phyloP scores from a whole-genome alignment of 2,329 filamentous ascomycete genomes.

The Phyllosticta ampelicida region DNA sequence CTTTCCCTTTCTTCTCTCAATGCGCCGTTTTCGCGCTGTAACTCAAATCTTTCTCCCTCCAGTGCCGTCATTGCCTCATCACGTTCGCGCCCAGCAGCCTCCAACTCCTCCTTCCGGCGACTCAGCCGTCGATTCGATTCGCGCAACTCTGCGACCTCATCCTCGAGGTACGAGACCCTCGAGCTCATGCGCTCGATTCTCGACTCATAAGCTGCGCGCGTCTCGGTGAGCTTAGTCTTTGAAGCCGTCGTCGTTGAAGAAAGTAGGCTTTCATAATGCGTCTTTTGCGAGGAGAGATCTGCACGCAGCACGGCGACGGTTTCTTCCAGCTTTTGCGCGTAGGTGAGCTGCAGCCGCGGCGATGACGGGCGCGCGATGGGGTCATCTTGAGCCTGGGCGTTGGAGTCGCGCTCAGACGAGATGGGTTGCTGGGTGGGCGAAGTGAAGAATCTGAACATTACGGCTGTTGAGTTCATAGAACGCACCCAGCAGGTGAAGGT shows the following conservation, averaged over 20 bases:
- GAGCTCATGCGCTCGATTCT: neutral
- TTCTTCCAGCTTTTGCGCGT: slow-evolving; percentile 6
- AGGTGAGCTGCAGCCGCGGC: slow-evolving; percentile 6
- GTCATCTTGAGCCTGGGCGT: neutral
- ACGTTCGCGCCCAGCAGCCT: neutral
- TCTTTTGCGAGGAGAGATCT: neutral
- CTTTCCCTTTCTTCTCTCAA: neutral
- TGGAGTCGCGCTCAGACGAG: neutral
- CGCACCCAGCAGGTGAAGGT: neutral
- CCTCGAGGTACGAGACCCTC: neutral
- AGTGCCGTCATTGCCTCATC: neutral
- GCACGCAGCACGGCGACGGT: neutral
- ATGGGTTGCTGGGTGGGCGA: neutral
- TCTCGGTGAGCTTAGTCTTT: neutral
- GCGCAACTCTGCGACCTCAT: neutral
- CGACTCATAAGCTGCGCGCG: neutral
- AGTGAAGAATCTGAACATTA: neutral
- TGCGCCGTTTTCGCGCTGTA: slow-evolving; percentile 1
- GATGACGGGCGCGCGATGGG: neutral
- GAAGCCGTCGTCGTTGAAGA: neutral
- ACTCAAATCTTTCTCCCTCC: neutral
- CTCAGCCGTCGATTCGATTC: neutral
- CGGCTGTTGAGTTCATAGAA: neutral
- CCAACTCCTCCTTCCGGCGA: neutral
- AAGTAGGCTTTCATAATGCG: neutral